Evolutionary conservation across 495 filamentous ascomycete genomes (phyloP).

Genomic region (Penicillium lividum): DNA sequence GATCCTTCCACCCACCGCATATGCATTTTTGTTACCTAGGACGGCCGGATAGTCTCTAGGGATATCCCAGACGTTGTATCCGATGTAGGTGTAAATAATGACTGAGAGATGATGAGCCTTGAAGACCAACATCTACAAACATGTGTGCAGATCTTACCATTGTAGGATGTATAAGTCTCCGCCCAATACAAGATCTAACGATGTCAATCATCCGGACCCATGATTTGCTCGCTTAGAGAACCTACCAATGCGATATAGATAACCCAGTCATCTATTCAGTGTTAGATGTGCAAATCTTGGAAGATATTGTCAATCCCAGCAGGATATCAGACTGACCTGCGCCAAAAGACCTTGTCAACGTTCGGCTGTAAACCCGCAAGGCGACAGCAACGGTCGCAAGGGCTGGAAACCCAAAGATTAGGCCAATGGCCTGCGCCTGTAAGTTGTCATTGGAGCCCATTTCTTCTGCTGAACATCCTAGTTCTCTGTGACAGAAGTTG

Average conservation of each 20-base stretch:
- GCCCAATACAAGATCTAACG: conserved; percentile 20
- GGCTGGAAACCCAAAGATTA: conserved; percentile 45
- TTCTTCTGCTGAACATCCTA: not conserved
- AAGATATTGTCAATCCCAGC: not conserved
- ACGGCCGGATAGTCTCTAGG: conserved; percentile 17
- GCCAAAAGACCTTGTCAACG: conserved; percentile 47
- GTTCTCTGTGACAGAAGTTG: not conserved
- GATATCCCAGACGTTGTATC: conserved; percentile 43
- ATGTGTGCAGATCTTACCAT: conserved; percentile 6
- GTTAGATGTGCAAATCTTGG: not conserved
- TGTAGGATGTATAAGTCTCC: conserved; percentile 20
- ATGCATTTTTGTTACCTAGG: conserved; percentile 14
- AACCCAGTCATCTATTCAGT: not conserved
- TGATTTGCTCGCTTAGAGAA: not conserved
- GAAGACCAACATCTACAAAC: not conserved
- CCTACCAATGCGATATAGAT: not conserved
- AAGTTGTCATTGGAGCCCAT: conserved; percentile 19
- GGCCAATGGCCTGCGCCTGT: conserved; percentile 41
- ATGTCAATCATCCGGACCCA: conserved; percentile 5
- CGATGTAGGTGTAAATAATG: conserved; percentile 51
- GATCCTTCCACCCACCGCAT: conserved; percentile 12
- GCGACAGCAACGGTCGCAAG: conserved; percentile 40
- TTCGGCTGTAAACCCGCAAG: conserved; percentile 41
- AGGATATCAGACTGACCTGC: conserved; percentile 12
- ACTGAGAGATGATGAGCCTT: conserved; percentile 18